Percentiles rank a stretch among this genome's conserved stretches.
These are phyloP conservation scores for Phycomyces nitens DNA, from an alignment of 192 early-diverging fungal species.

Conservation along the genomic window DNA sequence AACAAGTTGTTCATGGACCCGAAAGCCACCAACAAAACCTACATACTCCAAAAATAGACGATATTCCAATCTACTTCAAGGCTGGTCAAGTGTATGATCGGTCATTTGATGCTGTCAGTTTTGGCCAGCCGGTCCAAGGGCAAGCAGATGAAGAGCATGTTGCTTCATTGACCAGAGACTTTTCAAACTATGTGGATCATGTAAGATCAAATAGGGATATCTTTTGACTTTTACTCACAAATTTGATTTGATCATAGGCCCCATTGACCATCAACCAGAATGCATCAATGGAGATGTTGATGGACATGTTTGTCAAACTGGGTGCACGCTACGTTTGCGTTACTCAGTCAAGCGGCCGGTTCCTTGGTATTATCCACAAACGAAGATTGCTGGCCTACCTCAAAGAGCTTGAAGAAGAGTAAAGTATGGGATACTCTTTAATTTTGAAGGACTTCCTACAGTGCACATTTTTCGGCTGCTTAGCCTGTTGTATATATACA, in stretches of 20 bases:
- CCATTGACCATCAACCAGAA: conserved; percentile 71
- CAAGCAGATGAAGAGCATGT: not conserved
- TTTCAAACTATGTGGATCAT: conserved; percentile 38
- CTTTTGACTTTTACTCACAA: too few species aligned
- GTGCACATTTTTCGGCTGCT: too few species aligned
- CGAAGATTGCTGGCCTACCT: conserved; percentile 74
- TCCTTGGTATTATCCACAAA: conserved; percentile 83
- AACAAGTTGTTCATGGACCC: conserved; percentile 20
- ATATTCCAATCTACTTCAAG: not conserved
- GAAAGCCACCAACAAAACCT: not conserved
- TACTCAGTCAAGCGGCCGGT: conserved; percentile 61
- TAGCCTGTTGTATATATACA: too few species aligned
- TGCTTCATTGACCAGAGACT: conserved; percentile 16
- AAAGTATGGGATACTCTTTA: too few species aligned
- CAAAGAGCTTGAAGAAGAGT: conserved; percentile 62
- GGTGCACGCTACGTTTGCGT: conserved; percentile 82
- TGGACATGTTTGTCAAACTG: conserved; percentile 80
- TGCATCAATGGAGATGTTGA: conserved; percentile 80
- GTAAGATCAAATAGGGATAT: conserved; percentile 1
- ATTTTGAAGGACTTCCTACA: too few species aligned
- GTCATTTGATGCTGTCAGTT: not conserved
- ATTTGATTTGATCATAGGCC: too few species aligned
- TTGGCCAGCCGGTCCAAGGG: not conserved
- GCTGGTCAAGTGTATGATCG: not conserved
- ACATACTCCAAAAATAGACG: not conserved